Conservation (phyloP, 2,329 filamentous ascomycete genomes). For the Xylariales sp. region DNA sequence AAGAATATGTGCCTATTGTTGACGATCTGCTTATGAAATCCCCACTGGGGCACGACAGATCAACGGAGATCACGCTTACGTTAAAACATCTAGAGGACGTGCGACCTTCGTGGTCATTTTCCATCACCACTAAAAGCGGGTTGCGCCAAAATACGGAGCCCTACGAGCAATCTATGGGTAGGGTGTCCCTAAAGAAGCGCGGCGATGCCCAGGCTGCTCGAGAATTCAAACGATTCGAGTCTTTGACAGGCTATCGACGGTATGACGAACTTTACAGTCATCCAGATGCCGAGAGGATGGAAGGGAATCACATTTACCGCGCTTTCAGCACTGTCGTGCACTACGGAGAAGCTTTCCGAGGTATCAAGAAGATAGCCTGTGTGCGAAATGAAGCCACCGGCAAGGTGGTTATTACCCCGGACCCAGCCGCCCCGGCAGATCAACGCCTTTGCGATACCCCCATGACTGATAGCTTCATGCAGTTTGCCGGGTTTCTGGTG, state of each 20-base stretch:
- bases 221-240: conserved; percentile 49
- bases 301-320: conserved; percentile 50
- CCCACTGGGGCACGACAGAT: conserved; percentile 28
- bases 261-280: conserved; percentile 42
- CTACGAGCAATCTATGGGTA: conserved; percentile 32
- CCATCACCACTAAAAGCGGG: conserved; percentile 30
- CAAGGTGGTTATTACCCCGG: conserved; percentile 28
- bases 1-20: conserved; percentile 32
- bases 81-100: conserved; percentile 18
- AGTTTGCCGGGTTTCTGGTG: conserved; percentile 39
- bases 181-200: conserved; percentile 28
- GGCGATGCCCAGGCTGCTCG: conserved; percentile 36
- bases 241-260: conserved; percentile 47
- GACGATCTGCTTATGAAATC: conserved; percentile 37
- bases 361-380: conserved; percentile 43
- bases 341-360: conserved; percentile 45
- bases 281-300: conserved; percentile 47
- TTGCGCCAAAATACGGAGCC: conserved; percentile 1
- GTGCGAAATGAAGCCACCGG: conserved; percentile 42
- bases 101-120: conserved; percentile 33
- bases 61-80: conserved; percentile 30
- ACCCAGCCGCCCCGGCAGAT: conserved; percentile 23
- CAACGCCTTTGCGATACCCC: conserved; percentile 38
- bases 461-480: conserved; percentile 40
- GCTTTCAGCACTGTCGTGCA: conserved; percentile 48